Percentiles rank a stretch among this genome's conserved stretches.
Evolutionary conservation across 148 eudicot genomes (phyloP).

Genomic region (Rhododendron vialii): DNA sequence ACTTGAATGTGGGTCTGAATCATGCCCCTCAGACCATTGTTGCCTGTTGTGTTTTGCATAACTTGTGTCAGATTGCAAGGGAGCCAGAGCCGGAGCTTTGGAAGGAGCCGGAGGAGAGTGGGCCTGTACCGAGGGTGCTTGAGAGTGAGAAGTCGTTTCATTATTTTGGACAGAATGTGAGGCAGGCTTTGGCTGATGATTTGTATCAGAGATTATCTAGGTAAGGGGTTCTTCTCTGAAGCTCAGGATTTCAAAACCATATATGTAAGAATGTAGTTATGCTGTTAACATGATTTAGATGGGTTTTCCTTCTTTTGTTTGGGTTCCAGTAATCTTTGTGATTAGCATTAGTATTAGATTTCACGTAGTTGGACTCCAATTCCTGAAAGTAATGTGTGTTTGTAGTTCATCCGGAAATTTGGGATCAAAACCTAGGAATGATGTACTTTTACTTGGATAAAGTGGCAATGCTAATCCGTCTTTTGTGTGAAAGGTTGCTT

Average conservation of each 20-base stretch:
- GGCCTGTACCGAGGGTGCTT: slow-evolving; percentile 55
- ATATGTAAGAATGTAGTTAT: slow-evolving; percentile 13
- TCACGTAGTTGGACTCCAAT: neutral
- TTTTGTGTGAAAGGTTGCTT: neutral
- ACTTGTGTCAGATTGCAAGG: slow-evolving; percentile 89
- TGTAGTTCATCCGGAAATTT: neutral
- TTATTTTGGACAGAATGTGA: slow-evolving; percentile 65
- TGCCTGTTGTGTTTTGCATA: slow-evolving; percentile 97
- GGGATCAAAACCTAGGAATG: neutral
- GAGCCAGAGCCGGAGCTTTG: slow-evolving; percentile 87
- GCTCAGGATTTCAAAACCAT: neutral
- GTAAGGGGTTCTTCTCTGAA: slow-evolving; percentile 24
- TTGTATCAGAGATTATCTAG: slow-evolving; percentile 65
- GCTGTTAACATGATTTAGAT: neutral
- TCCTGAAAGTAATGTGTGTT: neutral
- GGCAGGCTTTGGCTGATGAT: slow-evolving; percentile 87
- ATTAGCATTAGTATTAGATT: neutral
- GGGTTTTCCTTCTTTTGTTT: neutral
- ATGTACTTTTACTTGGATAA: neutral
- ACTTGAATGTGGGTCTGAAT: slow-evolving; percentile 75
- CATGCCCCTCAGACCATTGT: slow-evolving; percentile 99
- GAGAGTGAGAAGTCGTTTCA: slow-evolving; percentile 69
- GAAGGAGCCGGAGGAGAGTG: slow-evolving; percentile 79
- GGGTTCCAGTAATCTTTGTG: neutral
- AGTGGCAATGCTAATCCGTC: neutral